A percentile compares a stretch with the other conserved stretches of the same genome.
phyloP scores from a whole-genome alignment of 805 yeast species.

The Brettanomyces custersianus region DNA sequence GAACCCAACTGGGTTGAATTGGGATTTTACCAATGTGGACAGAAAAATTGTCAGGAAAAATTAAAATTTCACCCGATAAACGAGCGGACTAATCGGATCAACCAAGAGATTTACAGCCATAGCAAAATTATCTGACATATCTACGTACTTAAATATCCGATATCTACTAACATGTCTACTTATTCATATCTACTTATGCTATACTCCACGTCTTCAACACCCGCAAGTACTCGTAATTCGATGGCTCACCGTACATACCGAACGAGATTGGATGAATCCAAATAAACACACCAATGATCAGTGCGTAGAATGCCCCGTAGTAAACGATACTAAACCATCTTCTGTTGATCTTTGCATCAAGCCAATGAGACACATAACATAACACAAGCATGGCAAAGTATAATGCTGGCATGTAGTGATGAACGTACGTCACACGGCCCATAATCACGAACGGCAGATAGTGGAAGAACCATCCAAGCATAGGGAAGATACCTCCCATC shows the following conservation, averaged over 20 bases:
- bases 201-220: conserved; percentile 50
- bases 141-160: too few species aligned
- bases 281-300: conserved; percentile 49
- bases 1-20: too few species aligned
- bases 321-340: conserved; percentile 20
- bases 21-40: too few species aligned
- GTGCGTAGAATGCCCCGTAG: conserved; percentile 38
- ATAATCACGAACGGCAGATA: conserved; percentile 81
- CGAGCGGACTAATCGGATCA: too few species aligned
- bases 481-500: conserved; percentile 73
- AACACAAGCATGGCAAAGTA: conserved; percentile 84
- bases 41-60: too few species aligned
- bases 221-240: conserved; percentile 40
- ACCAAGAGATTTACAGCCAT: too few species aligned
- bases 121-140: too few species aligned
- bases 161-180: too few species aligned
- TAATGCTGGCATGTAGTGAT: conserved; percentile 91
- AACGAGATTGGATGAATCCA: conserved; percentile 61
- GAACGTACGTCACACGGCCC: conserved; percentile 96
- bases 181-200: not conserved
- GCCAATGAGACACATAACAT: conserved; percentile 47
- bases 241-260: conserved; percentile 63
- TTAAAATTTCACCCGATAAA: too few species aligned
- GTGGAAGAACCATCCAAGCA: conserved; percentile 86
- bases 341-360: conserved; percentile 15